Evolutionary conservation across 2,329 filamentous ascomycete genomes (phyloP), one percentile per base, ranked within the genome.

Genomic region (Onygenales sp.): DNA sequence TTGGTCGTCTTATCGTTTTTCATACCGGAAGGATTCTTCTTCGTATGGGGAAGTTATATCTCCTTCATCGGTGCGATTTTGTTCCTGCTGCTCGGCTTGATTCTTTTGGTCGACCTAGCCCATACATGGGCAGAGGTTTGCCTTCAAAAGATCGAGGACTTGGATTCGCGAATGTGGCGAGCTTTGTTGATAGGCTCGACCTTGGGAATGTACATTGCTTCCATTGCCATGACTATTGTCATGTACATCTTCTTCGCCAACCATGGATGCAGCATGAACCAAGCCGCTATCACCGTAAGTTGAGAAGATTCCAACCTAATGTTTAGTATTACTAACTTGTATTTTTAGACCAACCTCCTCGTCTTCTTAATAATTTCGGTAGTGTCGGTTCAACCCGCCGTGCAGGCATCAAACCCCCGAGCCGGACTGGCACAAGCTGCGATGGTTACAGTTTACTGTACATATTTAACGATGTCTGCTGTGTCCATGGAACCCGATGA

Each of bases 401-500:
- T 98, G 11, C 93, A 98, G 70, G 89, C 91, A 64, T 85, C 85
- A 68, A 98, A 98, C 70, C 84, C 91, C 47, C 90, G 92, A 66
- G 93, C 93, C 43, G 93, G 93, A 48, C 79, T 98, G 55, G 93
- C 93, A n/a, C 93, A 98, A 69, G 90, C 91, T 43, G 92, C 93
- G 57, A 96, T 97, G 82, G 93, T 98, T 44, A 89, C 91, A 14
- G 82, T 95, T 55, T 98, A 98, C 78, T 98, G 93, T 81, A 97
- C 93, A 43, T 98, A 98, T 67, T 82, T 98, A 53, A 98, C 93
- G 60, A 89, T 98, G 84, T 96, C 91, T 2, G 93, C 93, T 31
- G 93, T 98, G 1, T 95, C 90, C 53, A 97, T 98, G 93, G 92
- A 98, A 64, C 93, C 93, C 0, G 92, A 97, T 69, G 84, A 96